A percentile compares a stretch with the other conserved stretches of the same genome.
These are phyloP conservation scores for Cucurbita maxima DNA, from an alignment of 306 rosid species.

Conservation along the genomic window DNA sequence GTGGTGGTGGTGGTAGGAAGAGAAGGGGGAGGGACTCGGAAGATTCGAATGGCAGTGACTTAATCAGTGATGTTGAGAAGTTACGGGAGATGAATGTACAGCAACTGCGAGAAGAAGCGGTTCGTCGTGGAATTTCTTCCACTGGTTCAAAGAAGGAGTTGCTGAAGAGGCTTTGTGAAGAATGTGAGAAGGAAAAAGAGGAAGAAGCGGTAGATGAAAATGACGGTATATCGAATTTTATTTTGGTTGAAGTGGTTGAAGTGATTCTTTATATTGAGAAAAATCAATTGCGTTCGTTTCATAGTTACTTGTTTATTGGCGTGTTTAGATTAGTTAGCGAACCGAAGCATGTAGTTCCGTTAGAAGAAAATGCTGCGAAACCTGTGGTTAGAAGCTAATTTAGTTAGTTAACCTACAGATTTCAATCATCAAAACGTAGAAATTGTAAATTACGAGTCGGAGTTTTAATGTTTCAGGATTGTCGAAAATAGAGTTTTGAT, in stretches of 20 bases:
- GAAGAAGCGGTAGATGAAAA: constrained; percentile 6
- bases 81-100: constrained; percentile 20
- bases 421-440: too few relatives aligned
- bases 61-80: constrained; percentile 25
- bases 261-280: not conserved
- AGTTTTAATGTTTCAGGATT: not conserved
- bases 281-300: not conserved
- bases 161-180: constrained; percentile 24
- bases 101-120: constrained; percentile 29
- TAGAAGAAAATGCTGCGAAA: not conserved
- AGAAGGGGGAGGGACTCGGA: constrained; percentile 35
- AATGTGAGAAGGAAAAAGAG: constrained; percentile 11
- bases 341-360: not conserved
- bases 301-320: not conserved
- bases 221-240: constrained; percentile 16
- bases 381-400: not conserved
- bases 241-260: not conserved
- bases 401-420: not conserved
- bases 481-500: not conserved
- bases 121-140: constrained; percentile 19
- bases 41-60: constrained; percentile 11
- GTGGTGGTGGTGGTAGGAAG: not conserved
- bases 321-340: not conserved
- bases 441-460: not conserved
- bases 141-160: constrained; percentile 32